These are phyloP conservation scores for Cytidiella melzeri DNA, from an alignment of 768 basidiomycete species.

Conservation along the genomic window DNA sequence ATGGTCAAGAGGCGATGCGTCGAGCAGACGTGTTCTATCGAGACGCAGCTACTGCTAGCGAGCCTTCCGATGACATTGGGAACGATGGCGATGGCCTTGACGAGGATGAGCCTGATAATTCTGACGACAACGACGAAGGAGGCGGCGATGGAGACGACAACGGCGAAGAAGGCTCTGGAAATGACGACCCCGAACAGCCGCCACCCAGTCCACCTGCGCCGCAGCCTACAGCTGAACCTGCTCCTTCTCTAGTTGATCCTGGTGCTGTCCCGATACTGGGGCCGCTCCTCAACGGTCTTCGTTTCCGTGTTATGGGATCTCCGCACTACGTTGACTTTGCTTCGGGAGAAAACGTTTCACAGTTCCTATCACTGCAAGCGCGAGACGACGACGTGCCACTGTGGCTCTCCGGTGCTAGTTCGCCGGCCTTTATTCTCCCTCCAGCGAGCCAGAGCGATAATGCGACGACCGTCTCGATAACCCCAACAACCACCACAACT, in stretches of 20 bases:
- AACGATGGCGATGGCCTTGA: not conserved
- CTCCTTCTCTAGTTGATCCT: not conserved
- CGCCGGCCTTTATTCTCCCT: not conserved
- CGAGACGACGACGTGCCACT: not conserved
- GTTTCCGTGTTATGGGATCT: too few species aligned
- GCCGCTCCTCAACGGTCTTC: slow-evolving; percentile 1
- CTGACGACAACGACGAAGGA: not conserved
- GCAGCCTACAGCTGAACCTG: not conserved
- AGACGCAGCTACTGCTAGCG: slow-evolving; percentile 19
- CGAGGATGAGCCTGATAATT: not conserved
- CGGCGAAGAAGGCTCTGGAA: not conserved
- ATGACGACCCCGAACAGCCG: not conserved
- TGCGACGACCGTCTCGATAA: not conserved
- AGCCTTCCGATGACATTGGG: slow-evolving; percentile 1
- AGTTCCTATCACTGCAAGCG: not conserved
- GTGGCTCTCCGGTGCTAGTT: not conserved
- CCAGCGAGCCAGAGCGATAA: not conserved
- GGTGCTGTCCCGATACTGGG: not conserved
- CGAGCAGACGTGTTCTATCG: slow-evolving; percentile 61
- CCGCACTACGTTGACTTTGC: not conserved
- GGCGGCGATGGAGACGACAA: slow-evolving; percentile 1
- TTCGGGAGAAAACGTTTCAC: not conserved
- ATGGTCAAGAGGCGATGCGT: slow-evolving; percentile 48
- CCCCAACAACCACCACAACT: slow-evolving; percentile 4
- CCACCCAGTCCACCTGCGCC: slow-evolving; percentile 2